phyloP scores from a whole-genome alignment of 148 eudicot species.

The Cornus suecica region DNA sequence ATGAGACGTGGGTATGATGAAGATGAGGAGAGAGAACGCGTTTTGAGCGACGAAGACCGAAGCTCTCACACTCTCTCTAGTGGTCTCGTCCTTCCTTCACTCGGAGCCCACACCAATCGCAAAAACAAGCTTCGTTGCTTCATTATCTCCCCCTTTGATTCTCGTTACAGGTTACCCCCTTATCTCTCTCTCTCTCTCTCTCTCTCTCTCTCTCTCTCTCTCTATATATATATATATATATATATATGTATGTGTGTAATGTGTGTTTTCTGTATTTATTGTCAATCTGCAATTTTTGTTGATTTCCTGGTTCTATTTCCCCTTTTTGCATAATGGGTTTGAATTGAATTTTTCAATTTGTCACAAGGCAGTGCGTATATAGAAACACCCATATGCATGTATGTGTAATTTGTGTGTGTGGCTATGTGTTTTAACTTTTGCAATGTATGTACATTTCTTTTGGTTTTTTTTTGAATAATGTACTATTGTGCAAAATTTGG shows the following conservation, averaged over 20 bases:
- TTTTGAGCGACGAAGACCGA: slow-evolving; percentile 26
- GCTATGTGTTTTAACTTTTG: no score
- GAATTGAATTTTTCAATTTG: no score
- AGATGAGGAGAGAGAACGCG: slow-evolving; percentile 1
- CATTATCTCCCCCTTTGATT: slow-evolving; percentile 50
- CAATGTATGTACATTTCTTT: neutral
- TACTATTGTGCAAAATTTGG: neutral
- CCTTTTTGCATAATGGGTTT: neutral
- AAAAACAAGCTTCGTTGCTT: slow-evolving; percentile 28
- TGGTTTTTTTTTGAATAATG: neutral
- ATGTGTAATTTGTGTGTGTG: neutral
- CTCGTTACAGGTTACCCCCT: slow-evolving; percentile 66
- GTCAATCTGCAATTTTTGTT: neutral
- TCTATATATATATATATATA: neutral
- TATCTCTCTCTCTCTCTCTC: slow-evolving; percentile 11
- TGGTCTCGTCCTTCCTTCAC: slow-evolving; percentile 61
- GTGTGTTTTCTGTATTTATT: neutral
- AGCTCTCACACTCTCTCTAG: slow-evolving; percentile 41
- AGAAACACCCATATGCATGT: neutral
- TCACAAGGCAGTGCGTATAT: no score
- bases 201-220: neutral
- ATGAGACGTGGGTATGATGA: slow-evolving; percentile 10
- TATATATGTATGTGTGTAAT: neutral
- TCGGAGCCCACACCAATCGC: slow-evolving; percentile 57
- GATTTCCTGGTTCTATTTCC: neutral